Base-by-base conservation (phyloP, 768 basidiomycete species). In the Lactarius sanguifluus region DNA sequence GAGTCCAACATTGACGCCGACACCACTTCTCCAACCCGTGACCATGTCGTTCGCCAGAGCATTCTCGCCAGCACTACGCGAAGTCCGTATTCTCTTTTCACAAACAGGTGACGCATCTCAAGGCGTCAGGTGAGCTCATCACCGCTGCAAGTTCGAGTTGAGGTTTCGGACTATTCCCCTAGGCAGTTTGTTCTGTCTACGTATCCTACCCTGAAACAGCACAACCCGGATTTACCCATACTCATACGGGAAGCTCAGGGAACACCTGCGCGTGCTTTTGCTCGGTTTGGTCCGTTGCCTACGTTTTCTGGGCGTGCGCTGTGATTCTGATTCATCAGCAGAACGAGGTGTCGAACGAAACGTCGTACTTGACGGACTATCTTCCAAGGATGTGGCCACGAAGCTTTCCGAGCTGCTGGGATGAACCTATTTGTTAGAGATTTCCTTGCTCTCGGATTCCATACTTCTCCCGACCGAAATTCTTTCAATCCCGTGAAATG, bases 201-300 rank as follows among this genome's bases (percentile, higher is more conserved):
- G 69, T 93, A 94, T 74, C 85, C 89, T 5, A 71, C 80, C 61
- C 84, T 93, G 73, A 93, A 94, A 79, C 83, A 90, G 75, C 79
- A 89, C 76, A 94, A 94, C 74, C 92, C 92, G 45, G 88, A 94
- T 78, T 79, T 94, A n/a, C 92, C 91, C 20, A 82, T 92, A 43
- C 76, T 94, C 71, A 90, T 94, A 72, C 83, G 92, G 71, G 90
- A 92, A 77, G 92, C 91, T 18, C 80, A 79, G 61, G 90, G 87
- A 43, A 92, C 90, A 9, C 91, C 90, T 43, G 91, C 91, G 68
- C 82, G 92, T 73, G 85, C 85, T 57, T 94, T 93, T 82, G 92
- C 90, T 61, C 82, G 92, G 73, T 94, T 91, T 74, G 92, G 92
- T 94, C 78, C 76, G 90, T 75, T 30, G 3, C 4, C 28, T 6